Evolutionary conservation across 2,329 filamentous ascomycete genomes (phyloP), one percentile per base, ranked within the genome.

Genomic region (Aulographum hederae): DNA sequence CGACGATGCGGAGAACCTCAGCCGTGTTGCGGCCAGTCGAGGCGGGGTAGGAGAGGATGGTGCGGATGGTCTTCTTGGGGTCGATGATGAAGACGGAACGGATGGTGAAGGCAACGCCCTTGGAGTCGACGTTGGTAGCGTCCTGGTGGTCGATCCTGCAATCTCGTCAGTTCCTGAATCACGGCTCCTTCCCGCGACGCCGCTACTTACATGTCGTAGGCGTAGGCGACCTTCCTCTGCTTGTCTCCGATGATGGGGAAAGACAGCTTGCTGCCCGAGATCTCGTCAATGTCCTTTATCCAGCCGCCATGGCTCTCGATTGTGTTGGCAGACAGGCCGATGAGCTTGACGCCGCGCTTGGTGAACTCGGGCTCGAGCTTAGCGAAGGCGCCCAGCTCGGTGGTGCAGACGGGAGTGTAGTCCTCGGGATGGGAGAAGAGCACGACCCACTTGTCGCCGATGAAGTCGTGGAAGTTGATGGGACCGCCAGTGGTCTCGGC

Each of bases 401-500:
- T 73, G 35, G 69, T 73, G 60, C 69, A 69, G 39, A 69, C 64
- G 30, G 64, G 64, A 5, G 65, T 69, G 55, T 65, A 68, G 50
- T 65, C 61, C 43, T 63, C 73, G 27, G 73, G 73, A 57, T 78
- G 73, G 28, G 72, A 77, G 64, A 78, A 78, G 42, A 78, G 63
- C 39, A 78, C 61, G 37, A 73, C 68, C 72, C 73, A 78, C 43
- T 63, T 70, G 58, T 75, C 61, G 45, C 70, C 73, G 42, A 78
- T 74, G 61, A 69, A 78, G 43, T 76, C 60, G 58, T 78, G 73
- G 63, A 78, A 78, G 55, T 76, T 63, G 50, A 78, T 75, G 33
- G 61, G 61, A 36, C 73, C 73, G 39, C 61, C 50, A 40, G 73
- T 78, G 43, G 73, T 76, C 46, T 74, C 65, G 38, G 73, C 70